Evolutionary conservation across 768 basidiomycete species (phyloP).

Genomic region (Kwoniella botswanensis): DNA sequence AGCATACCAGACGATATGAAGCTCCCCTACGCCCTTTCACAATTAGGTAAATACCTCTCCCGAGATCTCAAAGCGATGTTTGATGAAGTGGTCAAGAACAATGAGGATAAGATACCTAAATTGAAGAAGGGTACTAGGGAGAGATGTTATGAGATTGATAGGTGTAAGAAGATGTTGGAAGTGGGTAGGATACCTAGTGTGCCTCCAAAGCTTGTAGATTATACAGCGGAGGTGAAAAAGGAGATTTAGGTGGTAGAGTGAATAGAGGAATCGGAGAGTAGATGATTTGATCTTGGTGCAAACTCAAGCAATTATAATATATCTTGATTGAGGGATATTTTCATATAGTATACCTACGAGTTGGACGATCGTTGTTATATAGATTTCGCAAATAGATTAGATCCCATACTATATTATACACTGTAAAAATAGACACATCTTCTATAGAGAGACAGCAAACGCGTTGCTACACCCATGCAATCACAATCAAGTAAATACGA

Average conservation of each 20-base stretch:
- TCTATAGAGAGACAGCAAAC: neutral
- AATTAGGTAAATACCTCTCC: slow-evolving; percentile 32
- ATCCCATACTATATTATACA: neutral
- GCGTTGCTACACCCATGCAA: neutral
- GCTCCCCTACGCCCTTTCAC: slow-evolving; percentile 27
- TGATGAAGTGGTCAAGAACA: slow-evolving; percentile 14
- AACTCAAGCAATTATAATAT: too few species aligned
- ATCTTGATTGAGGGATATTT: neutral
- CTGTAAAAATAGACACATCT: neutral
- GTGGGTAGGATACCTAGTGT: slow-evolving; percentile 27
- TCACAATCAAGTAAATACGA: too few species aligned
- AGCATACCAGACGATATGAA: slow-evolving; percentile 55
- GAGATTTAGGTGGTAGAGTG: neutral
- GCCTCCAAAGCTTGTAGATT: neutral
- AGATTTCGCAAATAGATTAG: neutral
- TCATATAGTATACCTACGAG: neutral
- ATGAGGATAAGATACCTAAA: slow-evolving; percentile 36
- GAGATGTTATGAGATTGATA: slow-evolving; percentile 40
- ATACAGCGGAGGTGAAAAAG: neutral
- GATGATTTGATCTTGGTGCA: neutral
- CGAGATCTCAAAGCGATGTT: slow-evolving; percentile 43
- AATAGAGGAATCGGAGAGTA: neutral
- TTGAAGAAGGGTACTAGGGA: slow-evolving; percentile 34
- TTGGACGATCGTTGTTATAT: neutral
- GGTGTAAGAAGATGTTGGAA: slow-evolving; percentile 28